These are phyloP conservation scores for Saccharomyces pastorianus DNA, from an alignment of 1,139 yeast species.

Conservation along the genomic window DNA sequence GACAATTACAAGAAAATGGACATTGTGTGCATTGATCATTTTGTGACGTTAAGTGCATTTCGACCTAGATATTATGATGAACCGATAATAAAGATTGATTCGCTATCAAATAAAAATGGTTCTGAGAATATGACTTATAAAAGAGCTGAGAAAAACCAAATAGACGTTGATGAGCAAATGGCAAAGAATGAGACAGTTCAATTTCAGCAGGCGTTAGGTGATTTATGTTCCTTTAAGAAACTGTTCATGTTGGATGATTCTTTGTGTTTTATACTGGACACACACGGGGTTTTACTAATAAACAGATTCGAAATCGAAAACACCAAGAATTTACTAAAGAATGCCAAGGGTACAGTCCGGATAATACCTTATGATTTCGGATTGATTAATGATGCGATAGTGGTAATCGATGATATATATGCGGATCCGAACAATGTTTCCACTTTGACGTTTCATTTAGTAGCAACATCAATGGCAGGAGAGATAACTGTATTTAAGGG, in stretches of 20 bases:
- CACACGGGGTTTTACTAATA: slow-evolving; percentile 19
- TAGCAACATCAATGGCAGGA: slow-evolving; percentile 18
- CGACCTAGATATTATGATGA: slow-evolving; percentile 22
- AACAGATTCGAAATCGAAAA: slow-evolving; percentile 14
- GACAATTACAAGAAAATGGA: slow-evolving; percentile 23
- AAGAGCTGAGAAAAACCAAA: not conserved
- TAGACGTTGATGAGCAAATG: not conserved
- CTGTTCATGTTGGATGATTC: slow-evolving; percentile 20
- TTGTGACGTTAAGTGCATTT: slow-evolving; percentile 16
- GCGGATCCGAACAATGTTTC: slow-evolving; percentile 8
- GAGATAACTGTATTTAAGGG: slow-evolving; percentile 20
- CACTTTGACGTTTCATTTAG: slow-evolving; percentile 12
- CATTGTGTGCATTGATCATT: slow-evolving; percentile 19
- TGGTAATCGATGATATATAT: slow-evolving; percentile 13
- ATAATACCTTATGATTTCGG: slow-evolving; percentile 20
- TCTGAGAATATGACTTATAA: not conserved
- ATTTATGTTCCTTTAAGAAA: slow-evolving; percentile 19
- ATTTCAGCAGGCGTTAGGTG: slow-evolving; percentile 10
- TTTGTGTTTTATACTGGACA: slow-evolving; percentile 19
- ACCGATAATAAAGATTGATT: slow-evolving; percentile 15
- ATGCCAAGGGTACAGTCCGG: slow-evolving; percentile 11
- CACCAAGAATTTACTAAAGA: slow-evolving; percentile 7
- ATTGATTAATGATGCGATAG: slow-evolving; percentile 19
- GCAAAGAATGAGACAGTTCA: slow-evolving; percentile 4
- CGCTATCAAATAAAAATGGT: slow-evolving; percentile 8